A percentile compares a stretch with the other conserved stretches of the same genome.
Evolutionary conservation across 257 asterid genomes (phyloP).

Genomic region (Ilex asprella): DNA sequence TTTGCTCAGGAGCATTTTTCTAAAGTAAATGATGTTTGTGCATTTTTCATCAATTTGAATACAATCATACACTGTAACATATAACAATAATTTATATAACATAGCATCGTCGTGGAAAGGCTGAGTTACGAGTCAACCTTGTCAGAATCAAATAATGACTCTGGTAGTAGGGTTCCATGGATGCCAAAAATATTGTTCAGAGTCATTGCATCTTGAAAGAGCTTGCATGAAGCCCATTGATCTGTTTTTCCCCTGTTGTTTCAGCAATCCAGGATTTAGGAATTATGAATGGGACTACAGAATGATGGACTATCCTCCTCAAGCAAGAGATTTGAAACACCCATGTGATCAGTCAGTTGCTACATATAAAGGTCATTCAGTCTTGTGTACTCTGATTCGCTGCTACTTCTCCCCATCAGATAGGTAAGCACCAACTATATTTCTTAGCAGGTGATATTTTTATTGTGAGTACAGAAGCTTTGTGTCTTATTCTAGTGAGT

Average conservation of each 20-base stretch:
- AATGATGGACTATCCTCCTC: slow-evolving; percentile 88
- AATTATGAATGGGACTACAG: slow-evolving; percentile 87
- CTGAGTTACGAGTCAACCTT: too few relatives aligned
- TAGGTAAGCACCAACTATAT: slow-evolving; percentile 36
- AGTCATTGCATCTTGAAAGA: too few relatives aligned
- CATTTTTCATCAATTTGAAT: too few relatives aligned
- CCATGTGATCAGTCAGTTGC: slow-evolving; percentile 71
- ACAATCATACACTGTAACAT: too few relatives aligned
- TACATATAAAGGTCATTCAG: slow-evolving; percentile 79
- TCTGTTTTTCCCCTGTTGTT: neutral
- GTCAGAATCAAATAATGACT: too few relatives aligned
- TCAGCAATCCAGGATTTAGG: slow-evolving; percentile 44
- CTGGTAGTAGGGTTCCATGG: too few relatives aligned
- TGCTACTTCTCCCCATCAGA: slow-evolving; percentile 87
- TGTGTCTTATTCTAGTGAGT: neutral
- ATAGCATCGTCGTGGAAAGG: too few relatives aligned
- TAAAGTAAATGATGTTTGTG: too few relatives aligned
- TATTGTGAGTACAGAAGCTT: neutral
- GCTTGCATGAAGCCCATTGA: too few relatives aligned
- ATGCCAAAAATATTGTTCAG: too few relatives aligned
- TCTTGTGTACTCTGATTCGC: slow-evolving; percentile 76
- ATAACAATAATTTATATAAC: too few relatives aligned
- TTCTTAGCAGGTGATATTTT: neutral
- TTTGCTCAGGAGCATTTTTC: too few relatives aligned
- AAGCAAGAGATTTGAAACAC: slow-evolving; percentile 62